phyloP scores from a whole-genome alignment of 208 protist species.

The Leishmania major region DNA sequence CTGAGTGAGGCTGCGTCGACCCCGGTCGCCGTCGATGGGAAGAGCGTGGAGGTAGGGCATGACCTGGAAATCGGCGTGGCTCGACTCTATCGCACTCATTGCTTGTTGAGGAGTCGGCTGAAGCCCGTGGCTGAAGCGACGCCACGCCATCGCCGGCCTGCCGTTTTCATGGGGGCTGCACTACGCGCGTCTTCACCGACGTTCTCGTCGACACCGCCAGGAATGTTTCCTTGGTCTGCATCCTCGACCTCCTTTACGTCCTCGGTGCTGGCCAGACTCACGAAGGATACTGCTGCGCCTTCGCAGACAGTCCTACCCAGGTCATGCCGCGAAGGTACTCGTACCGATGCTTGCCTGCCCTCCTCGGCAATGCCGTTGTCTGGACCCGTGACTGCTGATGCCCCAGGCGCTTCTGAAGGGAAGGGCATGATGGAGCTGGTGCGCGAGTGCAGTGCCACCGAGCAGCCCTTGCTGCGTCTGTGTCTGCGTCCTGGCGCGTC shows the following conservation, averaged over 20 bases:
- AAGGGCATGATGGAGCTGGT: conserved; percentile 17
- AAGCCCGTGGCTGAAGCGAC: neutral
- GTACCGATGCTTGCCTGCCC: neutral
- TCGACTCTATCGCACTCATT: conserved; percentile 23
- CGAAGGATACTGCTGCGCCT: neutral
- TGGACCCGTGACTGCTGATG: neutral
- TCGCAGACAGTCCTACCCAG: neutral
- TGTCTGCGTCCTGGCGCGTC: conserved; percentile 6
- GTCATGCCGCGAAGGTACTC: neutral
- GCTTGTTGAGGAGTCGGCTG: conserved; percentile 16
- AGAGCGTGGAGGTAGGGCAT: neutral
- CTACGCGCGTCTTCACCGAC: conserved; percentile 6
- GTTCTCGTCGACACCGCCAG: neutral
- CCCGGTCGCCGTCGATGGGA: neutral
- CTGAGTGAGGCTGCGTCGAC: neutral
- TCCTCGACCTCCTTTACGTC: conserved; percentile 16
- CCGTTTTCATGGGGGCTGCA: conserved; percentile 24
- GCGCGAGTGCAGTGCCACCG: conserved; percentile 19
- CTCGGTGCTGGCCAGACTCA: conserved; percentile 15
- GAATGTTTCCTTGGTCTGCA: neutral
- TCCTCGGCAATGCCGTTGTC: neutral
- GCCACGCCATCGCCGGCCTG: conserved; percentile 5
- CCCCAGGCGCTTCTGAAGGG: neutral
- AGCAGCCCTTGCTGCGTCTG: conserved; percentile 22
- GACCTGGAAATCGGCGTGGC: conserved; percentile 4